Percentiles rank a stretch among this genome's conserved stretches.
Evolutionary conservation across 208 protist genomes (phyloP).

Genomic region (Herpetomonas samuelpessoai): DNA sequence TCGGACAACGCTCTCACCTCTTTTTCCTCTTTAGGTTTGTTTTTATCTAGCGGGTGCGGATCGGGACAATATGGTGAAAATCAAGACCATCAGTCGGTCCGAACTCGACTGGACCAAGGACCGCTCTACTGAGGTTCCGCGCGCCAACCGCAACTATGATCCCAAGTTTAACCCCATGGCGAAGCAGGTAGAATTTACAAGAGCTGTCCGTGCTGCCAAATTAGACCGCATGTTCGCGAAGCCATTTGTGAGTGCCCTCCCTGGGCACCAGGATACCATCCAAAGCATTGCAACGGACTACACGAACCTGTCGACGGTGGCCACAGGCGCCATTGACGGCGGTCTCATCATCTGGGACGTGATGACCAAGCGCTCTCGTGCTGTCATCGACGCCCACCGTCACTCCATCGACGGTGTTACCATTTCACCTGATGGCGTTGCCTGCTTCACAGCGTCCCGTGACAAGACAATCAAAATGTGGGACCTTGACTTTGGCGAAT

Average conservation of each 20-base stretch:
- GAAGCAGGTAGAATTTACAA: conserved; percentile 95
- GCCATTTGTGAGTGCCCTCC: conserved; percentile 92
- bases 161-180: conserved; percentile 95
- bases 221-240: conserved; percentile 97
- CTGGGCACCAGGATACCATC: conserved; percentile 92
- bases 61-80: conserved; percentile 84
- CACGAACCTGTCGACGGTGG: conserved; percentile 79
- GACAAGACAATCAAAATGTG: conserved; percentile 97
- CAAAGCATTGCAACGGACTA: conserved; percentile 88
- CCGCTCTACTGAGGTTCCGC: conserved; percentile 82
- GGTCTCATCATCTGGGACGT: conserved; percentile 88
- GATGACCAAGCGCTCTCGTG: conserved; percentile 66
- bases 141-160: conserved; percentile 92
- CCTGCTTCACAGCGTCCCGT: conserved; percentile 91
- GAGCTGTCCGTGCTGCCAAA: conserved; percentile 95
- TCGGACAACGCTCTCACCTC: not conserved
- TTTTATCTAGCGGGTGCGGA: too few relatives aligned
- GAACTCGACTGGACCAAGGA: conserved; percentile 93
- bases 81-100: conserved; percentile 92
- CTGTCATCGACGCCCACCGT: conserved; percentile 86
- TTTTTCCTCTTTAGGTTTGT: not conserved
- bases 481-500: conserved; percentile 76
- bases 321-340: conserved; percentile 88
- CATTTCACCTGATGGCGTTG: conserved; percentile 87
- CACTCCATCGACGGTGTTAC: conserved; percentile 94